Conservation (phyloP, 176 grass and related monocot genomes). For the Zea mays region Zm-B73-REFERENCE-NAM-5.0 NC_050100.1:93970501-93971000, state of each 20-base stretch:
- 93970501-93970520: neutral
- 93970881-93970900: neutral
- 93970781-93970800: neutral
- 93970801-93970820: conserved; percentile 26
- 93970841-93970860: conserved; percentile 34
- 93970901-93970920: too few relatives aligned
- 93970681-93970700: neutral
- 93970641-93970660: neutral
- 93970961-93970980: too few relatives aligned
- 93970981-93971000: too few relatives aligned
- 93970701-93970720: neutral
- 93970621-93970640: neutral
- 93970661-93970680: conserved; percentile 13
- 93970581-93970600: neutral
- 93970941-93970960: too few relatives aligned
- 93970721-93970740: conserved; percentile 4
- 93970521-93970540: neutral
- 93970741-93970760: neutral
- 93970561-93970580: neutral
- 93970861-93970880: conserved; percentile 11
- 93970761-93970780: neutral
- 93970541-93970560: neutral
- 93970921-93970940: too few relatives aligned
- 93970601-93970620: neutral
- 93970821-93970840: conserved; percentile 2